Percentiles rank a stretch among this genome's conserved stretches.
Conservation (phyloP, 176 grass and related monocot genomes). For the Bonia amplexicaulis region DNA sequence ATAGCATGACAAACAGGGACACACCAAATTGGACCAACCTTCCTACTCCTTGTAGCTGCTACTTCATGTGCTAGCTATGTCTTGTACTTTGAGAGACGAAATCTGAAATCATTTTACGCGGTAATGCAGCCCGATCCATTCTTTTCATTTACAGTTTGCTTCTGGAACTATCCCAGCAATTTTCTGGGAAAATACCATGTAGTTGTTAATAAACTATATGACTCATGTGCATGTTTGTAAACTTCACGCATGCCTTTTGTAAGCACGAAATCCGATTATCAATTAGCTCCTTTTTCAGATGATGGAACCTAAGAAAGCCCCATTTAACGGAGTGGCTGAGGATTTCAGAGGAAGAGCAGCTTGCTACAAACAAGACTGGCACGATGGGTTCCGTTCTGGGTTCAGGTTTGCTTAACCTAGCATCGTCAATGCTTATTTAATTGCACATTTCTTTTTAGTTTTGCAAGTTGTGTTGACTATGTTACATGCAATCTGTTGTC, state of each 20-base stretch:
- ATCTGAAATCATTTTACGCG: background rate
- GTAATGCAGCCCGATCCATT: background rate
- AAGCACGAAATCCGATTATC: constrained; percentile 2
- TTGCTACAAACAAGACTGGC: constrained; percentile 84
- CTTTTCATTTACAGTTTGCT: background rate
- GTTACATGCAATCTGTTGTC: constrained; percentile 25
- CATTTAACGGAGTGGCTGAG: constrained; percentile 56
- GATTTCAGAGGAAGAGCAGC: constrained; percentile 71
- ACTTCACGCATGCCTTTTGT: background rate
- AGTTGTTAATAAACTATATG: background rate
- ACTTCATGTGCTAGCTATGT: constrained; percentile 7
- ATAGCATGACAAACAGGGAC: constrained; percentile 7
- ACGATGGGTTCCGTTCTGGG: constrained; percentile 44
- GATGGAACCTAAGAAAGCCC: constrained; percentile 18
- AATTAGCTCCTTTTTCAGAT: constrained; percentile 18
- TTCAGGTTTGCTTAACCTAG: constrained; percentile 41
- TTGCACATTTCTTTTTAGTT: background rate
- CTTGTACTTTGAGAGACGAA: background rate
- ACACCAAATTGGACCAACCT: background rate
- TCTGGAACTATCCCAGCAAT: background rate
- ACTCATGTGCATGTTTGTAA: background rate
- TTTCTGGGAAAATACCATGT: background rate
- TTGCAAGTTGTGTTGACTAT: background rate
- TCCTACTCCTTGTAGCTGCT: background rate
- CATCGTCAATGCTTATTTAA: background rate